These are phyloP conservation scores for Xylariaceae sp. DNA, from an alignment of 2,329 filamentous ascomycete genomes.

Conservation along the genomic window DNA sequence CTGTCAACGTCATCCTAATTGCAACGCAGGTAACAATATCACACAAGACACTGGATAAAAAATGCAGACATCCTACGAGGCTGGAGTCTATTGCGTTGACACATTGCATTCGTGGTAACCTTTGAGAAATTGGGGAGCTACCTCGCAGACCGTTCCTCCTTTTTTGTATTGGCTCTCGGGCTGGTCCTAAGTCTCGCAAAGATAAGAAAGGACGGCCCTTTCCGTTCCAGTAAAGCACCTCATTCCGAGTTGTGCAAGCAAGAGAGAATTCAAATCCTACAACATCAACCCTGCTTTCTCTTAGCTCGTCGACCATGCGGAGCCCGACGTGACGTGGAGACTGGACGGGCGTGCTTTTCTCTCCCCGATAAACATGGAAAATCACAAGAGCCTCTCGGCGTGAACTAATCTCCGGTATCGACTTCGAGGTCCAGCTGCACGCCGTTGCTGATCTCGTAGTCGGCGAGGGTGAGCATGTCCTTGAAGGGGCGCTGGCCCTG, in stretches of 20 bases:
- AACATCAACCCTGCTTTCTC: neutral
- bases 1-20: too few species aligned
- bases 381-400: too few species aligned
- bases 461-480: conserved; percentile 77
- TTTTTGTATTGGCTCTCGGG: neutral
- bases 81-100: neutral
- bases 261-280: neutral
- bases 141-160: neutral
- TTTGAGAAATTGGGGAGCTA: neutral
- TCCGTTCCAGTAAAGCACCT: too few species aligned
- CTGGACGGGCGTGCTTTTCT: too few species aligned
- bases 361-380: too few species aligned
- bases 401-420: conserved; percentile 56
- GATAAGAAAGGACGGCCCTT: too few species aligned
- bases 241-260: neutral
- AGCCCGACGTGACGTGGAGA: too few species aligned
- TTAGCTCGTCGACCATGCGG: neutral
- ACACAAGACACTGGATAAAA: too few species aligned
- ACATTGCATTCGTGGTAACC: neutral
- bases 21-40: too few species aligned
- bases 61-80: neutral
- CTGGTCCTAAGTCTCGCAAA: too few species aligned
- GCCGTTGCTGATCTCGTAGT: conserved; percentile 92
- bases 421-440: conserved; percentile 64
- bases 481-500: conserved; percentile 94